Percentiles rank a stretch among this genome's conserved stretches.
Evolutionary conservation across 805 yeast species (phyloP).

Genomic region (Kuraishia piskuri): DNA sequence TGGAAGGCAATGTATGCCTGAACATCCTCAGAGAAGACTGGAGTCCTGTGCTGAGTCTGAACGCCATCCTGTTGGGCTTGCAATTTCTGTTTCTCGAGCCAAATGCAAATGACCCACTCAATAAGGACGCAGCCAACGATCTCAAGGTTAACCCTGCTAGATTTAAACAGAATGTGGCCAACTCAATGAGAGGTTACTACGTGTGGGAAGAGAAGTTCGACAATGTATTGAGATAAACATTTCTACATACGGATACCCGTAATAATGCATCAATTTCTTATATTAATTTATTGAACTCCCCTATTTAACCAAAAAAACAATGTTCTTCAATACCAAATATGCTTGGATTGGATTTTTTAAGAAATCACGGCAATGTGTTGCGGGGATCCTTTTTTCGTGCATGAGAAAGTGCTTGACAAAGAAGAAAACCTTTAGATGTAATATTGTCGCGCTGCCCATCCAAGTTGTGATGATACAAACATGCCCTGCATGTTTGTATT

Average conservation of each 20-base stretch:
- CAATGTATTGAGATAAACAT: conserved; percentile 30
- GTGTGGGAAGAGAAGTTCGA: conserved; percentile 57
- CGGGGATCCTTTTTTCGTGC: too few relatives aligned
- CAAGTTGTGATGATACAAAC: too few relatives aligned
- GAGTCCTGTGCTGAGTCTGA: conserved; percentile 86
- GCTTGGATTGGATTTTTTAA: background rate
- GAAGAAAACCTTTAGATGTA: too few relatives aligned
- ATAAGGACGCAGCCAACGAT: conserved; percentile 76
- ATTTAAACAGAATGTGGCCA: conserved; percentile 50
- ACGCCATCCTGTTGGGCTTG: conserved; percentile 75
- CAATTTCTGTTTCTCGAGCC: conserved; percentile 84
- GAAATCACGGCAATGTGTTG: too few relatives aligned
- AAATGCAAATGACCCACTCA: conserved; percentile 85
- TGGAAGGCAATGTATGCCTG: conserved; percentile 84
- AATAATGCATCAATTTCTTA: background rate
- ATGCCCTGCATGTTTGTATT: background rate
- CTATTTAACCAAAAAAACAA: background rate
- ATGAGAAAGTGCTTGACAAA: too few relatives aligned
- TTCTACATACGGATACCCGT: background rate
- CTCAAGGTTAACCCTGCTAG: conserved; percentile 32
- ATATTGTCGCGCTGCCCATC: too few relatives aligned
- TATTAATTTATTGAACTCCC: background rate
- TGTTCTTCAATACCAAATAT: background rate
- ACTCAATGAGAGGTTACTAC: conserved; percentile 66
- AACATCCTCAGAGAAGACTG: conserved; percentile 92